Percentiles rank a stretch among this genome's conserved stretches.
These are phyloP conservation scores for Rhodamnia argentea DNA, from an alignment of 345 rosid genomes.

Conservation along the genomic window DNA sequence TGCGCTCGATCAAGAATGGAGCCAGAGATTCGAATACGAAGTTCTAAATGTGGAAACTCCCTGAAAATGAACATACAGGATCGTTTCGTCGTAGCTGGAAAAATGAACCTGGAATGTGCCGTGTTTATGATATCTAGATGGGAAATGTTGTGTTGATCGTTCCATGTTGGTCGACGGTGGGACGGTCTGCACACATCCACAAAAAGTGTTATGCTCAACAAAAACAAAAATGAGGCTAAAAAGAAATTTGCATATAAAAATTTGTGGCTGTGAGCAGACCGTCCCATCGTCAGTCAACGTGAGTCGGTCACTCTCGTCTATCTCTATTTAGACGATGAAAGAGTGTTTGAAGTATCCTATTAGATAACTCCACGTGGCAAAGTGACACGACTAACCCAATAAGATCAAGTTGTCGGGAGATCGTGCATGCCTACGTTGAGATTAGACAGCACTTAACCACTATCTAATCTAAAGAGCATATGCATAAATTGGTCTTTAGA, in stretches of 20 bases:
- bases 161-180: too few relatives aligned
- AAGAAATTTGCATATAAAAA: too few relatives aligned
- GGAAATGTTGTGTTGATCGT: too few relatives aligned
- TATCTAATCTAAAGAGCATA: neutral
- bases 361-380: neutral
- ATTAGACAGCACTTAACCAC: neutral
- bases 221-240: too few relatives aligned
- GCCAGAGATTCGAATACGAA: neutral
- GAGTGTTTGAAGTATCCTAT: neutral
- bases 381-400: neutral
- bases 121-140: neutral
- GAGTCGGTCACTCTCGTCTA: too few relatives aligned
- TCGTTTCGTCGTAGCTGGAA: neutral
- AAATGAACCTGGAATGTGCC: neutral
- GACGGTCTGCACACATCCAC: too few relatives aligned
- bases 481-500: neutral
- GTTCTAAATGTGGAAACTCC: neutral
- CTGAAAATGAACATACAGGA: neutral
- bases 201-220: too few relatives aligned
- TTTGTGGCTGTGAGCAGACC: too few relatives aligned
- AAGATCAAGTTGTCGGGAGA: neutral
- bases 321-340: neutral
- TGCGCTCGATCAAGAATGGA: neutral
- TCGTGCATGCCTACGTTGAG: neutral
- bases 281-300: too few relatives aligned